phyloP scores from a whole-genome alignment of 345 rosid species.

The Leavenworthia alabamica region DNA sequence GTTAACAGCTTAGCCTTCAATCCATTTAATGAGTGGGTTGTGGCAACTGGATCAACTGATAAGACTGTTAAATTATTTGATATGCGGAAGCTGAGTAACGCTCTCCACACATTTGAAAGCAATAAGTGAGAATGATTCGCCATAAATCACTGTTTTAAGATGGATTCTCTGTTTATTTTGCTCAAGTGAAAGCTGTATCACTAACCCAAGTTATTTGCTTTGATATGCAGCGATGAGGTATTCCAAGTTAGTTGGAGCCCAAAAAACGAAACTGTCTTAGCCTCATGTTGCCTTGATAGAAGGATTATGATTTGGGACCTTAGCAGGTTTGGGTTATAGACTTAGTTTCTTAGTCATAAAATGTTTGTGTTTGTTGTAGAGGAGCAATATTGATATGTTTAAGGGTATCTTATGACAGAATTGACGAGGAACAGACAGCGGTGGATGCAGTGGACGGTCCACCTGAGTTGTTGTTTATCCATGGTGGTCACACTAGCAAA shows the following conservation, averaged over 20 bases:
- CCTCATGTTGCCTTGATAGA: conserved; percentile 98
- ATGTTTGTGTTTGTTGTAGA: neutral
- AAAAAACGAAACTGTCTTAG: conserved; percentile 90
- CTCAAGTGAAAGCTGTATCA: neutral
- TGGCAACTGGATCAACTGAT: conserved; percentile 98
- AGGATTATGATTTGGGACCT: conserved; percentile 99
- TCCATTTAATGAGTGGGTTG: conserved; percentile 98
- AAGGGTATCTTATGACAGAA: conserved; percentile 36
- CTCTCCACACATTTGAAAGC: conserved; percentile 90
- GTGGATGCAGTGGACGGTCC: conserved; percentile 99
- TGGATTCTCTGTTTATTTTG: neutral
- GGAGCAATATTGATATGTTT: neutral
- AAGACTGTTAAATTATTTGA: conserved; percentile 95
- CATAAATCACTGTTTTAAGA: neutral
- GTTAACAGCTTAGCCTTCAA: conserved; percentile 97
- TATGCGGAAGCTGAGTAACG: conserved; percentile 70
- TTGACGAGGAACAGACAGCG: conserved; percentile 62
- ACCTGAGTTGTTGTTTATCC: conserved; percentile 93
- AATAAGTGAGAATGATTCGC: conserved; percentile 59
- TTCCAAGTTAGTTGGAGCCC: conserved; percentile 99
- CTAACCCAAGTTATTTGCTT: conserved; percentile 2
- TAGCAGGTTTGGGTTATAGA: conserved; percentile 60
- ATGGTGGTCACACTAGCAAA: conserved; percentile 98
- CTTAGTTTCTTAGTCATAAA: neutral
- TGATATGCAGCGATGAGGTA: conserved; percentile 81